A percentile compares a stretch with the other conserved stretches of the same genome.
These are phyloP conservation scores for Euryodendron excelsum DNA, from an alignment of 148 eudicot species.

Conservation along the genomic window DNA sequence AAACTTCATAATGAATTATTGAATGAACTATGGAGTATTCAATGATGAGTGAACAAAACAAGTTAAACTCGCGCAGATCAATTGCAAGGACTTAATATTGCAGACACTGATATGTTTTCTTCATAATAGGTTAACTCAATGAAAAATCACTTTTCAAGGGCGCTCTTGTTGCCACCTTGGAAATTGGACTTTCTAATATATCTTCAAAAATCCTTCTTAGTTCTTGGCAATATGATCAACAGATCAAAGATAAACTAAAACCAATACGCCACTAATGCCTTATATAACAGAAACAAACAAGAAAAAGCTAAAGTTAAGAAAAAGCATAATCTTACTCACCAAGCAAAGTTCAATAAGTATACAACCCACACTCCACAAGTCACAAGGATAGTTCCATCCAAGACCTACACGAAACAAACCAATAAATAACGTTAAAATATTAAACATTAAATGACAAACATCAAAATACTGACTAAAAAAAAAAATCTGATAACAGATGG, in stretches of 20 bases:
- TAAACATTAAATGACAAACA: conserved; percentile 4
- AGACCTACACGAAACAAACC: conserved; percentile 34
- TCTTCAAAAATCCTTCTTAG: neutral
- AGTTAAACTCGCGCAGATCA: neutral
- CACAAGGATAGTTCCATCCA: conserved; percentile 68
- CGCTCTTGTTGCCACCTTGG: neutral
- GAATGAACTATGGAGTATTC: neutral
- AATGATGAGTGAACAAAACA: neutral
- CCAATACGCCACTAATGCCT: neutral
- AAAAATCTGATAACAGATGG: conserved; percentile 1
- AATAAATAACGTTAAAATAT: neutral
- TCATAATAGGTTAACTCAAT: neutral
- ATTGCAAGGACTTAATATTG: neutral
- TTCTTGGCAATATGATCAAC: neutral
- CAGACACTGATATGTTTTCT: neutral
- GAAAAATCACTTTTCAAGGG: neutral
- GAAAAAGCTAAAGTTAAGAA: neutral
- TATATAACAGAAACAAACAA: neutral
- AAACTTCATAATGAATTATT: neutral
- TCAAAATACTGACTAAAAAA: neutral
- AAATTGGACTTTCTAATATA: neutral
- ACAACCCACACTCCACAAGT: conserved; percentile 62
- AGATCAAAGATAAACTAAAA: neutral
- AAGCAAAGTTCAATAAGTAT: conserved; percentile 60
- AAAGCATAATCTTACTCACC: conserved; percentile 28